Percentiles rank a stretch among this genome's conserved stretches.
These are phyloP conservation scores for Solanum piurae DNA, from an alignment of 257 asterid species.

Conservation along the genomic window DNA sequence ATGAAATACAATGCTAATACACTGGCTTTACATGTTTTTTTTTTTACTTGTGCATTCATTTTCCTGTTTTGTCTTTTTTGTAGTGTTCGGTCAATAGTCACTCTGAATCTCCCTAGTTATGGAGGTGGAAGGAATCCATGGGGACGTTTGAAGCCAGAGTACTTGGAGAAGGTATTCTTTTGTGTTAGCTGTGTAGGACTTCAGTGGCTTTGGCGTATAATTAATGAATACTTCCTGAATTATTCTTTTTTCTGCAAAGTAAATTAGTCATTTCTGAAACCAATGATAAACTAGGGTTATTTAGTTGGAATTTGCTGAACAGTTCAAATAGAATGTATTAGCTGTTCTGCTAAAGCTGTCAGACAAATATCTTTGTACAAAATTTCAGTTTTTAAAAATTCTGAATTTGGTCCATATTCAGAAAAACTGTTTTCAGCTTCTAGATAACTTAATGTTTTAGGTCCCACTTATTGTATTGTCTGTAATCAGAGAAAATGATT, in stretches of 20 bases:
- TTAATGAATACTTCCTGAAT: background rate
- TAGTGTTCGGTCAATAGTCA: slow-evolving; percentile 92
- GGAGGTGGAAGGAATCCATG: slow-evolving; percentile 98
- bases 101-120: slow-evolving; percentile 89
- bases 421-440: background rate
- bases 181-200: background rate
- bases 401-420: background rate
- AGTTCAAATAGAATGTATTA: background rate
- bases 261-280: background rate
- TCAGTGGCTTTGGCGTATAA: background rate
- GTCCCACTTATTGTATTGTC: background rate
- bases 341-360: background rate
- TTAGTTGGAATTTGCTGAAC: background rate
- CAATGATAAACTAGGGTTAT: background rate
- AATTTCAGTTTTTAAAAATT: background rate
- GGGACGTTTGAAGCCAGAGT: slow-evolving; percentile 76
- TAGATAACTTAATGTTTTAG: background rate
- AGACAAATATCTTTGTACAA: background rate
- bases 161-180: slow-evolving; percentile 62
- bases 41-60: background rate
- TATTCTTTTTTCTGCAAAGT: background rate
- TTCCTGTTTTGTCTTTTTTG: background rate
- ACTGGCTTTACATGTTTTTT: background rate
- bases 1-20: background rate
- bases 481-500: background rate